Evolutionary conservation across 129 eudicot species (phyloP), one percentile per base, ranked within the genome.

Genomic region (Mikania micrantha): DNA sequence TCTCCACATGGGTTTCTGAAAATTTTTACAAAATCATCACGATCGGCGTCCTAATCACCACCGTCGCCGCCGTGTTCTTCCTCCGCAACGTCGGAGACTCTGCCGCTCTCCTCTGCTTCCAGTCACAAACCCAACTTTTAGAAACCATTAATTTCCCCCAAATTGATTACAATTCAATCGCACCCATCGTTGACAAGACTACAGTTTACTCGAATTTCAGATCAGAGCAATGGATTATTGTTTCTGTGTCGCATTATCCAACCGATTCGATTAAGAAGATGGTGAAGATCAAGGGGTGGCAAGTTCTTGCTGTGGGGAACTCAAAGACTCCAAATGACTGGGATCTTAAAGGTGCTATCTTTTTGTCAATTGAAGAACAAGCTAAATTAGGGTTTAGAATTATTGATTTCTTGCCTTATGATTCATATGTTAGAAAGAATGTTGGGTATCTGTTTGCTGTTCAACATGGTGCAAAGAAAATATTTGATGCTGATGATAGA

Each of bases 361-460:
- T 49, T 74, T 77, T 91, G 66, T 88, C 98, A 11, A 72, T 91
- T 21, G 98, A 88, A 17, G 77, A 75, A 50, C 98, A 91, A 76
- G 87, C 90, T 60, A 82, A 91, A 54, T 72, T 91, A 69, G 96
- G 94, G 36, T 91, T 72, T 74, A 80, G 95, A 52, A 85, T 91
- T 64, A 77, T 82, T 69, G 94, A 91, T 84, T 85, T 56, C 80
- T 80, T 91, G 87, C 96, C 98, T 76, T 91, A 85, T 52, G 90
- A 84, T 78, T 88, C 95, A 0, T 88, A 83, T 78, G 90, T 91
- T 75, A 85, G 98, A 39, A 91, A 91, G 58, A 79, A 78, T 60
- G 94, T 91, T 64, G 98, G 98, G 9, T 91, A 91, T 78, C 75
- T 91, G 50, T 91, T 91, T 72, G 98, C 98, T n/a, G 88, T 91